Evolutionary conservation across 2,329 filamentous ascomycete species (phyloP).

Genomic region (Beauveria scarabaeidicola): DNA sequence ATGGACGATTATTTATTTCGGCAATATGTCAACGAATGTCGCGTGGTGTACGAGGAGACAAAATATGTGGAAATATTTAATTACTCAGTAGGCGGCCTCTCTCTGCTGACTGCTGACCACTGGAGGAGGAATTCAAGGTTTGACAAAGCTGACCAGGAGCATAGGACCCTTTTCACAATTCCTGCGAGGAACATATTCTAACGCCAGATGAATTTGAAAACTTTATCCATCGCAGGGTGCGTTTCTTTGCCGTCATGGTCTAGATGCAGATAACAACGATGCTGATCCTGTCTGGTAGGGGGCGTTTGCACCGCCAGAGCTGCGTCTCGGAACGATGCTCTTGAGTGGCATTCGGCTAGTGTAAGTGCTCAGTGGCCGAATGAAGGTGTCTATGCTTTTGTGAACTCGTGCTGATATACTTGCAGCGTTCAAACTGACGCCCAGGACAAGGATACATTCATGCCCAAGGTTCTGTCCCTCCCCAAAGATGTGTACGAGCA

Average conservation of each 20-base stretch:
- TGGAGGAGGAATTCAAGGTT: no score
- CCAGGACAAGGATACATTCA: constrained; percentile 49
- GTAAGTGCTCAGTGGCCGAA: constrained; percentile 30
- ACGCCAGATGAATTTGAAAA: constrained; percentile 49
- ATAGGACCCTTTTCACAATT: constrained; percentile 40
- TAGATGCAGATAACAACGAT: not conserved
- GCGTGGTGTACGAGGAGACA: constrained; percentile 41
- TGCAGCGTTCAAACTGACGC: constrained; percentile 48
- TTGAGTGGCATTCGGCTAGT: constrained; percentile 45
- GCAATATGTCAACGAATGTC: constrained; percentile 38
- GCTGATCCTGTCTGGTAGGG: constrained; percentile 30
- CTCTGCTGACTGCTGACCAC: not conserved
- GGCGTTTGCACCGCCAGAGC: constrained; percentile 38
- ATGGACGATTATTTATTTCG: constrained; percentile 53
- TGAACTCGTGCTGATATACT: not conserved
- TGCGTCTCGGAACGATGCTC: constrained; percentile 35
- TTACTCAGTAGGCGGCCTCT: constrained; percentile 39
- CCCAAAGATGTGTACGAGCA: constrained; percentile 39
- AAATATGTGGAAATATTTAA: constrained; percentile 52
- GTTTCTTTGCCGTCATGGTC: constrained; percentile 15
- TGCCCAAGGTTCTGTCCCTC: constrained; percentile 45
- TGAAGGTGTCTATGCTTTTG: not conserved
- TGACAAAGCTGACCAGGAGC: not conserved
- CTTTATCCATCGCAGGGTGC: constrained; percentile 42
- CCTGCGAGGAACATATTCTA: constrained; percentile 42